A percentile compares a stretch with the other conserved stretches of the same genome.
Conservation (phyloP, 2,329 filamentous ascomycete genomes). For the Ceratocystis lukuohia region DNA sequence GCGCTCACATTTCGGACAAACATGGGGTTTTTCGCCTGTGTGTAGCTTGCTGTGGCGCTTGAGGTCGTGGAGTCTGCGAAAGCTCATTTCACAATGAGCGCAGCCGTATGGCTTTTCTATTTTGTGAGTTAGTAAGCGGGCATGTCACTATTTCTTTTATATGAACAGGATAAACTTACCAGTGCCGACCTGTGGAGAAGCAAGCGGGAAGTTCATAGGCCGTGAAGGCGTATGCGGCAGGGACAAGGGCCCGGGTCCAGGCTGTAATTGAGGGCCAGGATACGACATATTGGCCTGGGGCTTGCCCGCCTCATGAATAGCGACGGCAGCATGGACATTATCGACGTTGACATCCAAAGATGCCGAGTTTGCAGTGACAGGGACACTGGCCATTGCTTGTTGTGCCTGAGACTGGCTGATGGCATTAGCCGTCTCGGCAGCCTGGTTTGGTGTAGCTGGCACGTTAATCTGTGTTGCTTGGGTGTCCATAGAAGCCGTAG, state of each 20-base stretch:
- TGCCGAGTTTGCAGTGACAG: slow-evolving; percentile 38
- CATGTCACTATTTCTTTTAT: background rate
- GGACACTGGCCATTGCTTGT: slow-evolving; percentile 33
- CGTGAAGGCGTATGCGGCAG: slow-evolving; percentile 36
- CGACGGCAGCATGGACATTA: slow-evolving; percentile 23
- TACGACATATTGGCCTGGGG: slow-evolving; percentile 43
- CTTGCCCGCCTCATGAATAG: slow-evolving; percentile 22
- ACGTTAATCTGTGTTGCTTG: slow-evolving; percentile 23
- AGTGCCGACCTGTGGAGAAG: slow-evolving; percentile 24
- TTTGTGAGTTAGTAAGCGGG: background rate
- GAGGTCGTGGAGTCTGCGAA: slow-evolving; percentile 82
- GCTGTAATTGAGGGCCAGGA: slow-evolving; percentile 36
- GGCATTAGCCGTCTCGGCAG: slow-evolving; percentile 27
- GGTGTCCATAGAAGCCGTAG: slow-evolving; percentile 2
- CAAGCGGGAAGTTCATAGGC: slow-evolving; percentile 46
- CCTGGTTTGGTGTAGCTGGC: slow-evolving; percentile 25
- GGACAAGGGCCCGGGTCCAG: slow-evolving; percentile 24
- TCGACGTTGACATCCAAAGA: slow-evolving; percentile 43
- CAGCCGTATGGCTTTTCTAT: slow-evolving; percentile 89
- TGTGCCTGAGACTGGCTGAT: slow-evolving; percentile 36
- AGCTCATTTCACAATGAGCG: slow-evolving; percentile 82
- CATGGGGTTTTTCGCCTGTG: slow-evolving; percentile 88
- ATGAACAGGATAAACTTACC: slow-evolving; percentile 10
- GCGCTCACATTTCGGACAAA: slow-evolving; percentile 86
- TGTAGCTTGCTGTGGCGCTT: slow-evolving; percentile 95